These are phyloP conservation scores for Talaromyces funiculosus DNA, from an alignment of 2,329 filamentous ascomycete species.

Conservation along the genomic window DNA sequence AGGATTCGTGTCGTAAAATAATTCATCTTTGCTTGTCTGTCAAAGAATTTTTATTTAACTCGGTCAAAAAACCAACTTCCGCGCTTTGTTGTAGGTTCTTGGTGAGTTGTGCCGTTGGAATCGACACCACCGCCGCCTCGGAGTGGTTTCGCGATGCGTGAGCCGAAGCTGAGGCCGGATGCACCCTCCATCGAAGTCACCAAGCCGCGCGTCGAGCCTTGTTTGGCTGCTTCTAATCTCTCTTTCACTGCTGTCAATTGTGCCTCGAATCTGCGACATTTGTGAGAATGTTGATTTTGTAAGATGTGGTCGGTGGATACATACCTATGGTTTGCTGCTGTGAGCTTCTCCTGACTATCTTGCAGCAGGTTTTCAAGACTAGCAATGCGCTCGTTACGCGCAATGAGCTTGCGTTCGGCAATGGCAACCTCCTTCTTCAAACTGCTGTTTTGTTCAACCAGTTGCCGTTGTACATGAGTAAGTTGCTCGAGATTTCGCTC, in stretches of 20 bases:
- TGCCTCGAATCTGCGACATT: constrained; percentile 72
- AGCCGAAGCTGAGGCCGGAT: constrained; percentile 65
- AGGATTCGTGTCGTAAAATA: neutral
- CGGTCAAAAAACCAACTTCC: constrained; percentile 52
- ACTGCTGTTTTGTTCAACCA: constrained; percentile 94
- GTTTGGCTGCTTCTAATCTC: constrained; percentile 89
- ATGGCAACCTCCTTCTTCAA: constrained; percentile 99
- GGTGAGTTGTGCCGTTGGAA: constrained; percentile 55
- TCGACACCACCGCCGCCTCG: constrained; percentile 44
- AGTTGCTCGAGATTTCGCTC: constrained; percentile 97
- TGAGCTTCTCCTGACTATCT: constrained; percentile 97
- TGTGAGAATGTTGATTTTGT: constrained; percentile 11
- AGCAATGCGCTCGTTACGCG: constrained; percentile 92
- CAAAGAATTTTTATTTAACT: constrained; percentile 27
- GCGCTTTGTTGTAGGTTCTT: constrained; percentile 57
- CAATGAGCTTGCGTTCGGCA: constrained; percentile 93
- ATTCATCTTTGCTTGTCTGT: neutral
- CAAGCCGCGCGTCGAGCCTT: constrained; percentile 80
- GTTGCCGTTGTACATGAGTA: constrained; percentile 92
- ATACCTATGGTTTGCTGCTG: constrained; percentile 93
- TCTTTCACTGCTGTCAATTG: constrained; percentile 98
- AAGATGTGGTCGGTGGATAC: constrained; percentile 29
- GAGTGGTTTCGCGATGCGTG: constrained; percentile 60
- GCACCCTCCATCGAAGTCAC: constrained; percentile 58
- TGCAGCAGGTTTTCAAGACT: constrained; percentile 87